Percentiles rank a stretch among this genome's conserved stretches.
Conservation (phyloP, 192 early-diverging fungal genomes). For the Entomortierella beljakovae region DNA sequence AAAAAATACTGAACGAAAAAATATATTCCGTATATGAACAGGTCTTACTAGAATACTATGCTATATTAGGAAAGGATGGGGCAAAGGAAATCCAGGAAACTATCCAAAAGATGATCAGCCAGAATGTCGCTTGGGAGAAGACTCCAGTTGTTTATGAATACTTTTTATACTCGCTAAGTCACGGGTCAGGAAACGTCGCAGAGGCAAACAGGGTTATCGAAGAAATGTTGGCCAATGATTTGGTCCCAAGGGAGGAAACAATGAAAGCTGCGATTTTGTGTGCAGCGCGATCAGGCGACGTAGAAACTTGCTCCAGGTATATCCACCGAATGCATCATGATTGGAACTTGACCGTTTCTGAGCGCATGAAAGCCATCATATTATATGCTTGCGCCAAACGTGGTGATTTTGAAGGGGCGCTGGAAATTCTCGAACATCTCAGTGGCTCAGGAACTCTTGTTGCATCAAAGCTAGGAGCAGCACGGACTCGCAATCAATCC, state of each 20-base stretch:
- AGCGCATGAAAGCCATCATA: conserved; percentile 49
- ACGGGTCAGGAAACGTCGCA: conserved; percentile 13
- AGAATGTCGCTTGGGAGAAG: conserved; percentile 18
- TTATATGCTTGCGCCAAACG: conserved; percentile 46
- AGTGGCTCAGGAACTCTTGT: conserved; percentile 13
- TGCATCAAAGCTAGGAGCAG: not conserved
- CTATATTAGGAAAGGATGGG: conserved; percentile 18
- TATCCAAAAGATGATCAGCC: conserved; percentile 11
- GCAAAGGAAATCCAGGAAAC: conserved; percentile 15
- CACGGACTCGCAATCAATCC: not conserved
- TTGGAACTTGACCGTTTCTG: conserved; percentile 18
- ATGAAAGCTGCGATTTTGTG: conserved; percentile 46
- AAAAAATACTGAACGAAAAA: too few species aligned
- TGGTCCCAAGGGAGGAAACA: conserved; percentile 32
- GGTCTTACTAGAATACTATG: conserved; percentile 27
- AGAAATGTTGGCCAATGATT: conserved; percentile 29
- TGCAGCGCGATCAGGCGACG: conserved; percentile 36
- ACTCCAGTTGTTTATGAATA: conserved; percentile 35
- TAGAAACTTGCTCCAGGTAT: conserved; percentile 30
- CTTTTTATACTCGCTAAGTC: conserved; percentile 25
- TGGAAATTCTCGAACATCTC: conserved; percentile 37
- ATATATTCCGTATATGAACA: not conserved
- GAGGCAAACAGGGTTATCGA: conserved; percentile 23
- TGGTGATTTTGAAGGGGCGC: conserved; percentile 40
- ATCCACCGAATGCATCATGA: conserved; percentile 38